phyloP scores from a whole-genome alignment of 2,329 filamentous ascomycete genomes.

The Pseudocercospora cruenta region DNA sequence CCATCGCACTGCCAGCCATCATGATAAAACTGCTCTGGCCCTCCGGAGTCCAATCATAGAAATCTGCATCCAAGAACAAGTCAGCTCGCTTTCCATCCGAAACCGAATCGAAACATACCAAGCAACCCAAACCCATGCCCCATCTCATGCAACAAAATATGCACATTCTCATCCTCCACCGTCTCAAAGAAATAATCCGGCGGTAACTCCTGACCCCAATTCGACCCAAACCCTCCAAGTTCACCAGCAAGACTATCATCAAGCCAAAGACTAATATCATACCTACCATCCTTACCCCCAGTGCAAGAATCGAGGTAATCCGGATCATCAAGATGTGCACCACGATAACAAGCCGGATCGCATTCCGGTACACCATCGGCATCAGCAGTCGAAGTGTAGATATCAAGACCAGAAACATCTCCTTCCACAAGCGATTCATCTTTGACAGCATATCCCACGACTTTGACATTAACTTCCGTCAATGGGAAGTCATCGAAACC shows the following conservation, averaged over 20 bases:
- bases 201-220: constrained; percentile 37
- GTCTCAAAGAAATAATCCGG: constrained; percentile 50
- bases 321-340: constrained; percentile 48
- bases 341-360: constrained; percentile 47
- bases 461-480: constrained; percentile 44
- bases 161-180: constrained; percentile 43
- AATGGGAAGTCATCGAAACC: constrained; percentile 53
- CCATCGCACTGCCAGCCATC: constrained; percentile 48
- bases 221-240: constrained; percentile 48
- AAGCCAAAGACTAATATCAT: constrained; percentile 54
- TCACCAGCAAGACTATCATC: constrained; percentile 48
- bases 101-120: background rate
- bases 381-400: constrained; percentile 49
- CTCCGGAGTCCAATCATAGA: constrained; percentile 51
- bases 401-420: constrained; percentile 41
- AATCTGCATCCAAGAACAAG: constrained; percentile 35
- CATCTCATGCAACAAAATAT: constrained; percentile 55
- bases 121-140: constrained; percentile 49
- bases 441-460: constrained; percentile 52
- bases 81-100: background rate
- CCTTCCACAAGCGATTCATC: constrained; percentile 44
- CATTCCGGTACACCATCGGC: constrained; percentile 50
- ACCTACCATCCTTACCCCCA: constrained; percentile 49
- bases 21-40: constrained; percentile 52
- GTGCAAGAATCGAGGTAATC: constrained; percentile 46